Conservation (phyloP, 345 rosid species). For the Psidium guajava region DNA sequence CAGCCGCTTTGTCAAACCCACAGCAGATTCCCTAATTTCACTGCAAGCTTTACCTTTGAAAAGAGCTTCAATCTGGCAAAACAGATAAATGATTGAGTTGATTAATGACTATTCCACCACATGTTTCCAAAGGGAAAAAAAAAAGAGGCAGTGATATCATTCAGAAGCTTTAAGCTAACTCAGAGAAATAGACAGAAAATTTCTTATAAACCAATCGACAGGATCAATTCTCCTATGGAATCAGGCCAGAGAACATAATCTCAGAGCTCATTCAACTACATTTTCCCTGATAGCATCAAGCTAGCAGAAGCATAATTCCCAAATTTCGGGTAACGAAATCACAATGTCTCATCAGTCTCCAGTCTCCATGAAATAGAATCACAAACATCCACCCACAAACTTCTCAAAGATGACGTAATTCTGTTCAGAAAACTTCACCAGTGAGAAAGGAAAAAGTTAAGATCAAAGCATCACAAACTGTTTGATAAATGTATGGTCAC, state of each 20-base stretch:
- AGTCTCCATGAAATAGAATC: background rate
- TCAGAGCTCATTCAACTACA: background rate
- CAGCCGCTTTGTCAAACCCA: constrained; percentile 76
- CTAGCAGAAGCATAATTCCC: background rate
- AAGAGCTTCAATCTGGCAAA: constrained; percentile 59
- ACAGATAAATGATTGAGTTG: background rate
- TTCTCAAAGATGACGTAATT: background rate
- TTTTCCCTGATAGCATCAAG: background rate
- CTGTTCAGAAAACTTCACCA: background rate
- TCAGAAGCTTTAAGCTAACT: background rate
- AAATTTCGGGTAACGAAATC: background rate
- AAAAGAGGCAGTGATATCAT: background rate
- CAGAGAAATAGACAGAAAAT: background rate
- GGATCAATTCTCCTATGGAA: background rate
- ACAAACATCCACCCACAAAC: background rate
- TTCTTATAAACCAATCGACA: background rate
- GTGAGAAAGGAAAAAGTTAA: background rate
- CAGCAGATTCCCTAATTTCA: constrained; percentile 79
- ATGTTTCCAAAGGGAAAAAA: background rate
- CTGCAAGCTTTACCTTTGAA: constrained; percentile 84
- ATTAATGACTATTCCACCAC: background rate
- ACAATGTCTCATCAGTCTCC: background rate
- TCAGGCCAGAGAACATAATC: background rate
- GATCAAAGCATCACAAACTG: background rate
- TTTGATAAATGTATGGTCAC: background rate